Percentiles rank a stretch among this genome's conserved stretches.
Conservation (phyloP, 179 eudicot species). For the Beta corolliflora region DNA sequence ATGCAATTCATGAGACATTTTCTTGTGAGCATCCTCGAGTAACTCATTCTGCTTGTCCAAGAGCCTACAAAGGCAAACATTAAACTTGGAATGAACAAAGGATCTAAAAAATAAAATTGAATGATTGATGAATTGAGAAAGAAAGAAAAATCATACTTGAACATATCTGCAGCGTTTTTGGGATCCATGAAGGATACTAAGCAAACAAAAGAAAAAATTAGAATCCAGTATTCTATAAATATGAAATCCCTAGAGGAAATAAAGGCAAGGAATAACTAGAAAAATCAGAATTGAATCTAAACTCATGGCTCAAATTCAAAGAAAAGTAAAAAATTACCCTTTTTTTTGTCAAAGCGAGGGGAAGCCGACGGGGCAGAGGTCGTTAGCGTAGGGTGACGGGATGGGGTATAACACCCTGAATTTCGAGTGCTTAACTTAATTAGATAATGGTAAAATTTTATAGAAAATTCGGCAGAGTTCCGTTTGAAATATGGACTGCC, state of each 20-base stretch:
- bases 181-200: constrained; percentile 23
- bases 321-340: too few species aligned
- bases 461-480: too few species aligned
- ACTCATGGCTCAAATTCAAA: too few species aligned
- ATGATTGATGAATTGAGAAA: background rate
- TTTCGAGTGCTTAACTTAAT: too few species aligned
- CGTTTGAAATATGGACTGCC: too few species aligned
- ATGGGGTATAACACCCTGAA: too few species aligned
- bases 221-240: too few species aligned
- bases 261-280: background rate
- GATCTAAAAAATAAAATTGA: background rate
- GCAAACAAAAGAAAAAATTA: background rate
- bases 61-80: constrained; percentile 45
- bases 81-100: background rate
- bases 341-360: too few species aligned
- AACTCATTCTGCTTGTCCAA: constrained; percentile 69
- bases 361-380: too few species aligned
- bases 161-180: constrained; percentile 23
- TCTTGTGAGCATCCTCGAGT: constrained; percentile 57
- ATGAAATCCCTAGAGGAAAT: background rate
- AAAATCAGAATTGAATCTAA: too few species aligned
- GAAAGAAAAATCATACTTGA: constrained; percentile 7
- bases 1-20: constrained; percentile 72
- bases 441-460: too few species aligned
- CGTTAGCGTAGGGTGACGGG: too few species aligned